Percentiles rank a stretch among this genome's conserved stretches.
Evolutionary conservation across 1,284 basidiomycete species (phyloP).

Genomic region (Marasmius fiardii): DNA sequence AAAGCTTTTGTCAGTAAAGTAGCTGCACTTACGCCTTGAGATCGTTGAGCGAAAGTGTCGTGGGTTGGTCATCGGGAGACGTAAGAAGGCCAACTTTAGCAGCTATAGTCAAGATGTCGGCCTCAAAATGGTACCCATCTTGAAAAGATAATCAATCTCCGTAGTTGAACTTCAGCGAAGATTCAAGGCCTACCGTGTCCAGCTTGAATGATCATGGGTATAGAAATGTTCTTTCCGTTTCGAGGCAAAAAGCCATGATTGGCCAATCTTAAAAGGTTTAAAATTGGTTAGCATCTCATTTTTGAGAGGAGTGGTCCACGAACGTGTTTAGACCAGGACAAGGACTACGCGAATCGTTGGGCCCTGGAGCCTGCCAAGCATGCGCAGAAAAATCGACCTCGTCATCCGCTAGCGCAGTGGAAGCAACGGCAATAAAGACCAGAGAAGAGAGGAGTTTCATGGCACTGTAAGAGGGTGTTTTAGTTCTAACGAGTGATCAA

Average conservation of each 20-base stretch:
- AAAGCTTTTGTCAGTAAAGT: background rate
- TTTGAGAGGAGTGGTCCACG: background rate
- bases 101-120: constrained; percentile 2
- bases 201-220: constrained; percentile 13
- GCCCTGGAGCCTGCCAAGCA: constrained; percentile 1
- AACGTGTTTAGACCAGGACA: constrained; percentile 20
- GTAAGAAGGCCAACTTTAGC: constrained; percentile 17
- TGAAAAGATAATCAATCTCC: background rate
- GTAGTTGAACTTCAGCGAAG: background rate
- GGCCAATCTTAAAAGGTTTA: constrained; percentile 13
- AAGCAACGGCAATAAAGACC: background rate
- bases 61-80: constrained; percentile 6
- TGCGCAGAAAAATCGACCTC: background rate
- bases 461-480: background rate
- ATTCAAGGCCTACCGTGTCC: constrained; percentile 4
- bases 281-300: background rate
- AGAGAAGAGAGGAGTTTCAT: background rate
- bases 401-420: background rate
- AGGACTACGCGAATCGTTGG: constrained; percentile 11
- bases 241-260: constrained; percentile 21
- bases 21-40: constrained; percentile 12
- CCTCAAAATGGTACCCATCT: constrained; percentile 6
- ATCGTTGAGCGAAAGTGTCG: constrained; percentile 9
- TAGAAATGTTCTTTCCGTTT: constrained; percentile 16
- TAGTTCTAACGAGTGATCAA: background rate